A percentile compares a stretch with the other conserved stretches of the same genome.
Conservation (phyloP, 495 filamentous ascomycete genomes). For the Peziza echinospora region DNA sequence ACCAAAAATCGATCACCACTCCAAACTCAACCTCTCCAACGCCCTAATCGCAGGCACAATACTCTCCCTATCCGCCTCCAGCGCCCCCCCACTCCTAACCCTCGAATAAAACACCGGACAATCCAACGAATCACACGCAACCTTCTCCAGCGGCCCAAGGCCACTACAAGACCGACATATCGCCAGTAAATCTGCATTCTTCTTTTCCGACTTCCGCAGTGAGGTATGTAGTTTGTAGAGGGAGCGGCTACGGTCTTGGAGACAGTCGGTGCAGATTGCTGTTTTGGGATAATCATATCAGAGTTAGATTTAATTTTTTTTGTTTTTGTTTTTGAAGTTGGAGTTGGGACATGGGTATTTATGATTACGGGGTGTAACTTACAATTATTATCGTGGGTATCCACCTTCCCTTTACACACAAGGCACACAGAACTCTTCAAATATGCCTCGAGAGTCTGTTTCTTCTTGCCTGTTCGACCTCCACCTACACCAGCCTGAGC, state of each 20-base stretch:
- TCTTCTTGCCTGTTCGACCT: conserved; percentile 22
- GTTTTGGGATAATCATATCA: conserved; percentile 10
- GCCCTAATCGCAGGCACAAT: conserved; percentile 34
- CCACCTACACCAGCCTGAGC: conserved; percentile 16
- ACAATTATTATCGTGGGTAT: conserved; percentile 21
- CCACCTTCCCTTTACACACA: conserved; percentile 48
- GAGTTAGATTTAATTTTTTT: no score
- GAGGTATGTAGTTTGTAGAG: conserved; percentile 38
- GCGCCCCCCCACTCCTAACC: conserved; percentile 41
- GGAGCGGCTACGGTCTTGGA: conserved; percentile 31
- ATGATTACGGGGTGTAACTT: conserved; percentile 1
- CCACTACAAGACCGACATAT: conserved; percentile 70
- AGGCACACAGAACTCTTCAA: conserved; percentile 60
- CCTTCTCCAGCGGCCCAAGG: conserved; percentile 46
- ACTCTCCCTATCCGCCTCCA: conserved; percentile 34
- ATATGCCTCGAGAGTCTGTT: conserved; percentile 58
- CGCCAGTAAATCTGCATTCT: conserved; percentile 39
- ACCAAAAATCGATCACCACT: no score
- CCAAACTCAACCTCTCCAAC: conserved; percentile 26
- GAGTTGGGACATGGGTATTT: no score
- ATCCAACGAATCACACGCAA: conserved; percentile 71
- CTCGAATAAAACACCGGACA: conserved; percentile 85
- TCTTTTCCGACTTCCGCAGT: conserved; percentile 41
- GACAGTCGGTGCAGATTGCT: conserved; percentile 46
- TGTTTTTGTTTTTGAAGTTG: no score